Evolutionary conservation across 345 rosid species (phyloP), one percentile per base, ranked within the genome.

Genomic region (Pugionium dolabratum): DNA sequence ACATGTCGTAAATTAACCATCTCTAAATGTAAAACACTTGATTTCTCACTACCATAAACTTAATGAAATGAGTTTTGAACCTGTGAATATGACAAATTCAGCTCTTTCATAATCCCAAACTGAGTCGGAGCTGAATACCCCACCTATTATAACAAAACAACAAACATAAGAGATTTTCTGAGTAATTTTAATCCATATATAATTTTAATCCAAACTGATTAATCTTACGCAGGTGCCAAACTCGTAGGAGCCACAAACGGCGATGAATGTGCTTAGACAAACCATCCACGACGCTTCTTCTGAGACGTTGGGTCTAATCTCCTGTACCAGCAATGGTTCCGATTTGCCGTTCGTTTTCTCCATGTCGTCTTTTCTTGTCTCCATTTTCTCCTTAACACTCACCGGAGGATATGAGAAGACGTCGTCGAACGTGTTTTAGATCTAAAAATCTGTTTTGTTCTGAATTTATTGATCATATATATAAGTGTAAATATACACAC

Each of bases 41-140:
- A 5, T 8, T 18, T 18, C 18, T 18, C 18, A 18, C 18, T 18
- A 18, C 18, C 18, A 18, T 18, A 18, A 18, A 18, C 18, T 18
- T 18, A 18, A 18, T 18, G 18, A 18, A 18, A 18, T 2, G 9
- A 6, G 2, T 1, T 3, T 6, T 10, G 43, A 47, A 84, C 88
- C 79, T 81, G 67, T 5, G 84, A 54, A 57, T 11, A 52, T 28
- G 89, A 76, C n/a, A 80, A 64, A 36, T 47, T 39, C 43, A 84
- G 81, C 2, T 84, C 86, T 39, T 73, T 49, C 80, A 80, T 76
- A 8, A 84, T 80, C 46, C 80, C 83, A 39, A 75, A 78, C 53
- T 84, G 84, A 3, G 83, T 74, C 6, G 86, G 86, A 7, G 89
- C 81, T 0, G 84, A 78, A 71, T 82, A 84, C 4, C 83, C 89